Percentiles rank a stretch among this genome's conserved stretches.
Evolutionary conservation across 768 basidiomycete species (phyloP).

Genomic region (Agrocybe praecox): DNA sequence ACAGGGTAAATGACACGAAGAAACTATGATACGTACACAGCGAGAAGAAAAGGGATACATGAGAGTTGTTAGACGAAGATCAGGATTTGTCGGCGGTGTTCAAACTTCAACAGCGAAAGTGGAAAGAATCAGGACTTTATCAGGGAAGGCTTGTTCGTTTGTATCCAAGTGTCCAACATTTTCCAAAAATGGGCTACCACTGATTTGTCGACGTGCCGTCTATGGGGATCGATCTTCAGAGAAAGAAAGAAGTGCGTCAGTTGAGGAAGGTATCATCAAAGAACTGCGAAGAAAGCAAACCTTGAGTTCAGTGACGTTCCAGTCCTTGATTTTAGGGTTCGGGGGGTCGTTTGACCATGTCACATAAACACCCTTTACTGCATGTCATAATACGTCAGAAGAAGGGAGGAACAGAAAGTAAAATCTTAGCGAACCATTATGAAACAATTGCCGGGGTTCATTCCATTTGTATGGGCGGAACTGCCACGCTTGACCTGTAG

Average conservation of each 20-base stretch:
- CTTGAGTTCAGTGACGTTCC: slow-evolving; percentile 97
- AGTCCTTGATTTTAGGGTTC: slow-evolving; percentile 88
- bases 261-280: background rate
- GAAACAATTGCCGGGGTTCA: slow-evolving; percentile 89
- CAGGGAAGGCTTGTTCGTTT: slow-evolving; percentile 77
- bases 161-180: slow-evolving; percentile 83
- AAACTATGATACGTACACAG: slow-evolving; percentile 3
- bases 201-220: slow-evolving; percentile 92
- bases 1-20: slow-evolving; percentile 4
- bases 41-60: background rate
- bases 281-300: slow-evolving; percentile 37
- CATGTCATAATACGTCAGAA: background rate
- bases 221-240: slow-evolving; percentile 81
- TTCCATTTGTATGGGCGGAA: slow-evolving; percentile 97
- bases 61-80: background rate
- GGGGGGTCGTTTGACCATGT: slow-evolving; percentile 94
- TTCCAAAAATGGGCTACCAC: slow-evolving; percentile 98
- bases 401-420: background rate
- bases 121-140: slow-evolving; percentile 31
- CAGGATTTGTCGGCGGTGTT: background rate
- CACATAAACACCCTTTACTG: slow-evolving; percentile 95
- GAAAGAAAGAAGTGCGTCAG: background rate
- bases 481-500: slow-evolving; percentile 98
- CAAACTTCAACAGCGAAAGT: background rate
- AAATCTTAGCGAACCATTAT: slow-evolving; percentile 67